Evolutionary conservation across 257 asterid species (phyloP), one percentile per base, ranked within the genome.

Genomic region (Apocynum venetum): DNA sequence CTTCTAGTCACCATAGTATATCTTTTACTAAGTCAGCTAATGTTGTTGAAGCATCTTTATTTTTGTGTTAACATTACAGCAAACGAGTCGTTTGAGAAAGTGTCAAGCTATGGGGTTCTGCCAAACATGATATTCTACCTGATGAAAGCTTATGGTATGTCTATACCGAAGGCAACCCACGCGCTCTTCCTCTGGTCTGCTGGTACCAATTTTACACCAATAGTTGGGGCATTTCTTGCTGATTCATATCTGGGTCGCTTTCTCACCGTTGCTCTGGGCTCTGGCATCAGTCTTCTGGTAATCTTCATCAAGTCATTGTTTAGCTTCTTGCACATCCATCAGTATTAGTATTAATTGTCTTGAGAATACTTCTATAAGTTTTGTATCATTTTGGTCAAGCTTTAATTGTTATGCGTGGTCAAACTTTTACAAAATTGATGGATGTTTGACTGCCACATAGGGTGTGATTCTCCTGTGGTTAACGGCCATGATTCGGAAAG

Each of bases 171-270:
- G 63, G 96, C 88, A 4, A 80, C 82, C 31, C 85, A 81, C 43
- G 2, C 88, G 41, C 77, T 90, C 36, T 87, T 85, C 66, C 73
- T 76, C 7, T 90, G 97, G 96, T 81, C 89, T 0, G 90, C 94
- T 1, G 94, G 93, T 44, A 78, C 90, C 20, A 90, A 84, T 82
- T 89, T 92, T 83, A 72, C 81, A 79, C 96, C 96, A 0, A 81
- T 85, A 19, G 19, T 88, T 4, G 97, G 96, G 1, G 97, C 97
- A 55, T 82, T 92, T 73, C 67, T 90, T 31, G 89, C 92, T 1
- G 97, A 92, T 86, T 89, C 96, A 1, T 92, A 78, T 49, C 41
- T 89, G 49, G 94, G 97, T 38, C 89, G 93, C 0, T 90, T 87
- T 70, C 82, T 85, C 57, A 88, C 90, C 66, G 90, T 90, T 66